These are phyloP conservation scores for Fusarium sp. DNA, from an alignment of 2,329 filamentous ascomycete species.

Conservation along the genomic window DNA sequence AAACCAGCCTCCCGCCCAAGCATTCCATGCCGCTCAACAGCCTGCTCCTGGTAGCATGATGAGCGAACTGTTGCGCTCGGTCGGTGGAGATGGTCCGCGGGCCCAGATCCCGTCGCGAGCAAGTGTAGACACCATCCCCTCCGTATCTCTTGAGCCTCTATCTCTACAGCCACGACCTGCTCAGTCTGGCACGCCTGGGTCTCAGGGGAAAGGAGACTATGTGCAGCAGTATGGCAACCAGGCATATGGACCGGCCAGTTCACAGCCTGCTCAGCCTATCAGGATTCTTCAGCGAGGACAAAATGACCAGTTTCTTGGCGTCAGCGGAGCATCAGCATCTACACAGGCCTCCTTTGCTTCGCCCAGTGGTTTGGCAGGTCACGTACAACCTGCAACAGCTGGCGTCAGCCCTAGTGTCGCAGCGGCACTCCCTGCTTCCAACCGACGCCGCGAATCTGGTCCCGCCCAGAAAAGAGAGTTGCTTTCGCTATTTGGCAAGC, in stretches of 20 bases:
- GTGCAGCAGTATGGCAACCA: slow-evolving; percentile 29
- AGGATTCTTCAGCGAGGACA: slow-evolving; percentile 52
- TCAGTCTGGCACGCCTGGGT: slow-evolving; percentile 24
- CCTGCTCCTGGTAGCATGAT: slow-evolving; percentile 32
- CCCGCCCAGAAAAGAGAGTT: slow-evolving; percentile 50
- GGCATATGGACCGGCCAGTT: slow-evolving; percentile 2
- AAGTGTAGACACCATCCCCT: slow-evolving; percentile 26
- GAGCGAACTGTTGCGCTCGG: slow-evolving; percentile 34
- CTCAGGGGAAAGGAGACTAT: slow-evolving; percentile 30
- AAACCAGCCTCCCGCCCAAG: slow-evolving; percentile 14
- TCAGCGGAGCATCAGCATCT: slow-evolving; percentile 24
- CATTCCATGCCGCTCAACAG: slow-evolving; percentile 14
- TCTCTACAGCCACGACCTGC: slow-evolving; percentile 28
- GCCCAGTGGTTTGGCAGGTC: slow-evolving; percentile 29
- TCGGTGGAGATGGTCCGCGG: slow-evolving; percentile 15
- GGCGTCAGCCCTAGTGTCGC: slow-evolving; percentile 33
- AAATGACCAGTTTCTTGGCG: slow-evolving; percentile 35
- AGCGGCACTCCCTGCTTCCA: slow-evolving; percentile 32
- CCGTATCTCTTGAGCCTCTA: slow-evolving; percentile 36
- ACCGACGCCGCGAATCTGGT: slow-evolving; percentile 41
- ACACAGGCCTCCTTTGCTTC: slow-evolving; percentile 40
- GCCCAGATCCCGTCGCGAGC: slow-evolving; percentile 26
- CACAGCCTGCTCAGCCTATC: slow-evolving; percentile 39
- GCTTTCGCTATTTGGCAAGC: slow-evolving; percentile 71
- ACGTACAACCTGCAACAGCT: slow-evolving; percentile 28